Base-by-base conservation (phyloP, 176 grass and related monocot species). In the Oryza longistaminata region DNA sequence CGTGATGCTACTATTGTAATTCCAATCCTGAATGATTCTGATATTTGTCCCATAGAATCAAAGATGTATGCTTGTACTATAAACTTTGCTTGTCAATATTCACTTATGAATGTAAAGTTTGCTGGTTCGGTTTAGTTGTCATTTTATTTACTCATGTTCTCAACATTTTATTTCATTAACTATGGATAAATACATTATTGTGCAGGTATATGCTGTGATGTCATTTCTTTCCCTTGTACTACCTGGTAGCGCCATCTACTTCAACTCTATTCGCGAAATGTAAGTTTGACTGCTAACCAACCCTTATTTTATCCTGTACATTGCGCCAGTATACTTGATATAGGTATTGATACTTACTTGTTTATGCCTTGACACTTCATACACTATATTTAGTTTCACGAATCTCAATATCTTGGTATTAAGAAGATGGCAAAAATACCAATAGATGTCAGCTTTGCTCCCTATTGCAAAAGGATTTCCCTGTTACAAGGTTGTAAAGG, bases 131-230 rank as follows among this genome's bases (percentile, higher is more conserved):
- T 44, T 68, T 53, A 74, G 71, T 50, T 31, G 6, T 8, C 26
- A 22, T 33, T 1, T 14, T 81, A 64, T 75, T 75, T 58, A 45
- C 60, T 11, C 58, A 75, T 12, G 14, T 40, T 55, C 67, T 15
- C 7, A 87, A 13, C 4, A 72, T 69, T 70, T 64, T 21, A 61
- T 43, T 11, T n/a, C 46, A 33, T 31, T 86, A 85, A 71, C 24
- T 44, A 64, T 71, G 16, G 42, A 60, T 25, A 64, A 3, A 17
- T 37, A 44, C 25, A 70, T 76, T 82, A 58, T 82, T 76, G 52
- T 76, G 55, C 89, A 97, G 94, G 91, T 97, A 61, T 97, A 91
- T 90, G 94, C 94, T 52, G 79, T 97, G 85, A 97, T 97, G 94
- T 97, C 94, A 31, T 97, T 97, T 85, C 79, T 92, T 74, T 91